These are phyloP conservation scores for Colletotrichum lentis DNA, from an alignment of 2,329 filamentous ascomycete genomes.

Conservation along the genomic window DNA sequence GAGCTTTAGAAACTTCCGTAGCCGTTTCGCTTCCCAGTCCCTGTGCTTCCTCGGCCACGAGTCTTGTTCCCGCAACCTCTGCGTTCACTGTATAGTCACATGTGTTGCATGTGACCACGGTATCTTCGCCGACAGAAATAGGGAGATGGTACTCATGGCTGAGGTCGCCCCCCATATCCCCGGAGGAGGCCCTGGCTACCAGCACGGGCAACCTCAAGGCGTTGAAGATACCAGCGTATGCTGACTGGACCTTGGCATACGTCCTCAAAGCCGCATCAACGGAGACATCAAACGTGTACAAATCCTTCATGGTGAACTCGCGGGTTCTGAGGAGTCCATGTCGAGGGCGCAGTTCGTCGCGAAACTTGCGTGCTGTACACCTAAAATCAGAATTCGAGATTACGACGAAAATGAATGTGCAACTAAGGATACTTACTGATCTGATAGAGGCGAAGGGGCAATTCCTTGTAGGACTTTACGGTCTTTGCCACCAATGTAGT, in stretches of 20 bases:
- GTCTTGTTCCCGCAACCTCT: conserved; percentile 71
- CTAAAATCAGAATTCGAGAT: conserved; percentile 19
- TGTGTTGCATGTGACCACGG: conserved; percentile 74
- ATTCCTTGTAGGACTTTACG: conserved; percentile 82
- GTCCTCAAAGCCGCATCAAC: conserved; percentile 76
- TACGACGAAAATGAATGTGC: neutral
- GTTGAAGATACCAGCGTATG: conserved; percentile 80
- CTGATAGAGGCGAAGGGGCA: conserved; percentile 90
- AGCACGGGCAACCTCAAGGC: conserved; percentile 85
- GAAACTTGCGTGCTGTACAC: conserved; percentile 82
- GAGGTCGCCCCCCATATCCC: conserved; percentile 91
- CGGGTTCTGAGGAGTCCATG: conserved; percentile 87
- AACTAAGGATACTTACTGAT: conserved; percentile 67
- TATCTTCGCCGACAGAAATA: conserved; percentile 83
- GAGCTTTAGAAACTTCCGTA: conserved; percentile 41
- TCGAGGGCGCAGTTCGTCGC: conserved; percentile 88
- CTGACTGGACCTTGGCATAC: conserved; percentile 76
- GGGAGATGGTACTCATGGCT: conserved; percentile 96
- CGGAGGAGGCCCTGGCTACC: conserved; percentile 88
- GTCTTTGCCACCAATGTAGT: conserved; percentile 78
- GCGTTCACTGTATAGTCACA: conserved; percentile 87
- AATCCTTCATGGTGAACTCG: conserved; percentile 97
- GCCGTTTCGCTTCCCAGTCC: conserved; percentile 29
- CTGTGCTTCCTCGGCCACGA: neutral
- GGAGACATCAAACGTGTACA: conserved; percentile 90